These are phyloP conservation scores for Tillandsia fasciculata DNA, from an alignment of 176 grass and related monocot species.

Conservation along the genomic window DNA sequence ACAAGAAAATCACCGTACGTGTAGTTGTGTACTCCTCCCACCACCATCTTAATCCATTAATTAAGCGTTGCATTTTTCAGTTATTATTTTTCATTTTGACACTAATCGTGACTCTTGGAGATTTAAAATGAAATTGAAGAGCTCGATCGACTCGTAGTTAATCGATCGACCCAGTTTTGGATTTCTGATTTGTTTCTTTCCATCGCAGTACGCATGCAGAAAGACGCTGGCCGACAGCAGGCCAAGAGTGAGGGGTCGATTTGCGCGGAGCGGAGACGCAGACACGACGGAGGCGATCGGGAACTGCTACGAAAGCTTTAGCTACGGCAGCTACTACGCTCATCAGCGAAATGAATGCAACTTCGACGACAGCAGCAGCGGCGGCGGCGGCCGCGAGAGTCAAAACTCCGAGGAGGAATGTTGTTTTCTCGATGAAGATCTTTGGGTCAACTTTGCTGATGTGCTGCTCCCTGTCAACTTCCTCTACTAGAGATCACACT, in stretches of 20 bases:
- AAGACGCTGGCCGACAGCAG: constrained; percentile 92
- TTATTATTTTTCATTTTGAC: too few species aligned
- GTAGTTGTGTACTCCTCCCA: neutral
- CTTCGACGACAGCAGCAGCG: constrained; percentile 22
- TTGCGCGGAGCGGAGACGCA: constrained; percentile 48
- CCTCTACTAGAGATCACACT: too few species aligned
- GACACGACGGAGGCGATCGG: constrained; percentile 28
- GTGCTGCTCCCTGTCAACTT: constrained; percentile 31
- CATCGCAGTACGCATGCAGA: constrained; percentile 72
- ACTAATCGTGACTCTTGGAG: too few species aligned
- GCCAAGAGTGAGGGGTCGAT: constrained; percentile 73
- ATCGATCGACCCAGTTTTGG: neutral
- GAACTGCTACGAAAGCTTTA: constrained; percentile 22
- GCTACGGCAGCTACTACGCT: constrained; percentile 11
- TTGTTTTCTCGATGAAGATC: constrained; percentile 23
- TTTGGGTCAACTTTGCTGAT: constrained; percentile 63
- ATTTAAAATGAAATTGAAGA: too few species aligned
- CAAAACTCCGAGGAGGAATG: neutral
- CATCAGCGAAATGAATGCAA: constrained; percentile 10
- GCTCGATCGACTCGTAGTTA: neutral
- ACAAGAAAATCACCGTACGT: constrained; percentile 86
- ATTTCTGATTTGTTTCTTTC: neutral
- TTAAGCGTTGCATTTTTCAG: too few species aligned
- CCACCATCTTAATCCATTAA: too few species aligned
- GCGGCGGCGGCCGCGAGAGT: constrained; percentile 8